phyloP scores from a whole-genome alignment of 2,329 filamentous ascomycete species.

The Beauveria varroae region DNA sequence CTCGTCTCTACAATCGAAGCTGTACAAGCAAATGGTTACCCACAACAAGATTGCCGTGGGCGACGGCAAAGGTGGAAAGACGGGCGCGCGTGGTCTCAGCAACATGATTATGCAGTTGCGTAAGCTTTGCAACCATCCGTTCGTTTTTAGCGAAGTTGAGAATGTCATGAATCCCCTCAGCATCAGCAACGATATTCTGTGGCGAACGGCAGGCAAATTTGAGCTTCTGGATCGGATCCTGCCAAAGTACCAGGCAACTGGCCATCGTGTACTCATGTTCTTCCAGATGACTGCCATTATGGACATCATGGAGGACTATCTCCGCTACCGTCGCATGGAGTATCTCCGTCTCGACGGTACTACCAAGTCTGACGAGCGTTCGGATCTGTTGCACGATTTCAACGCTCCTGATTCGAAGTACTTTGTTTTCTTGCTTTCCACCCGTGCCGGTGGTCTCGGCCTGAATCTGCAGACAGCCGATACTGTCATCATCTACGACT shows the following conservation, averaged over 20 bases:
- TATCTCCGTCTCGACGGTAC: constrained; percentile 94
- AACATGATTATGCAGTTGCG: constrained; percentile 99
- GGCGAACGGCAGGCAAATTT: constrained; percentile 95
- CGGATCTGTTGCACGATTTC: constrained; percentile 80
- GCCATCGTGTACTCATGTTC: constrained; percentile 97
- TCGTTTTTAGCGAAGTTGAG: constrained; percentile 96
- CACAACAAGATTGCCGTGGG: constrained; percentile 92
- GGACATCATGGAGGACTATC: constrained; percentile 99
- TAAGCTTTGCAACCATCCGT: constrained; percentile 98
- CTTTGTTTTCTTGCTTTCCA: constrained; percentile 97
- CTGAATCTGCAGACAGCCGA: constrained; percentile 96
- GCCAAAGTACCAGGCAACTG: constrained; percentile 85
- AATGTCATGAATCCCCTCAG: constrained; percentile 93
- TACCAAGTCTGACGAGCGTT: constrained; percentile 95
- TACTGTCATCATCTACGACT: constrained; percentile 99
- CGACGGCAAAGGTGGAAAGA: constrained; percentile 93
- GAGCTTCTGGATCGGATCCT: constrained; percentile 87
- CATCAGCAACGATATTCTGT: constrained; percentile 85
- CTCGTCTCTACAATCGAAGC: constrained; percentile 82
- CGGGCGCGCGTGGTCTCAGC: constrained; percentile 85
- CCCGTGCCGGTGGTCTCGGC: constrained; percentile 94
- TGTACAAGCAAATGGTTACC: constrained; percentile 96
- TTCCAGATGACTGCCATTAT: constrained; percentile 99
- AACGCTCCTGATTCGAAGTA: constrained; percentile 87
- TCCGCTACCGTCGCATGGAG: constrained; percentile 72